These are phyloP conservation scores for Flaveria linearis DNA, from an alignment of 129 eudicot genomes.

Conservation along the genomic window DNA sequence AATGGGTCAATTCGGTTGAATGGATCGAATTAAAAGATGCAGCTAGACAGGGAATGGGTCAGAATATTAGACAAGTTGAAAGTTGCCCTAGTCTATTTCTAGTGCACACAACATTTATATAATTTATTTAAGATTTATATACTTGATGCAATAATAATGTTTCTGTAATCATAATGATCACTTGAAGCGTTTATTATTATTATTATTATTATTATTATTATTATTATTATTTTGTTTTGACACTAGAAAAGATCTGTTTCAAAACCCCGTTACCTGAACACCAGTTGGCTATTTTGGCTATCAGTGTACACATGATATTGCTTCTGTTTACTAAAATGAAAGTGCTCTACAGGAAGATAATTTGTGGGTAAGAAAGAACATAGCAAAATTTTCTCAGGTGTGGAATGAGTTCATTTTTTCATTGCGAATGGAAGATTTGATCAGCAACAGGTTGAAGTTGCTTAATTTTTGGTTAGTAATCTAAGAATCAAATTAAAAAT, in stretches of 20 bases:
- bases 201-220: neutral
- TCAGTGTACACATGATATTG: conserved; percentile 19
- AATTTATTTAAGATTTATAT: neutral
- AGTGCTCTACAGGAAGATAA: conserved; percentile 49
- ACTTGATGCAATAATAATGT: neutral
- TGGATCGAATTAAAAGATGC: neutral
- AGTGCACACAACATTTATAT: conserved; percentile 1
- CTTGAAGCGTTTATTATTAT: neutral
- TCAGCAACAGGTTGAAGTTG: conserved; percentile 63
- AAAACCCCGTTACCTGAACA: neutral
- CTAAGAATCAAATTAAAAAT: neutral
- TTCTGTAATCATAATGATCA: conserved; percentile 2
- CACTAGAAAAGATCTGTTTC: neutral
- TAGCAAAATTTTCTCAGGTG: conserved; percentile 93
- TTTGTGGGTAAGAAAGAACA: conserved; percentile 52
- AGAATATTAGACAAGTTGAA: neutral
- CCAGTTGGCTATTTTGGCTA: conserved; percentile 1
- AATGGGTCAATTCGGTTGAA: conserved; percentile 6
- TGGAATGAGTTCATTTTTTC: conserved; percentile 97
- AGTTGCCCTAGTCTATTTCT: neutral
- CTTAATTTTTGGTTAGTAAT: conserved; percentile 15
- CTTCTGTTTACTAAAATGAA: conserved; percentile 27
- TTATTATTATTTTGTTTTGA: neutral
- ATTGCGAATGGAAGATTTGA: conserved; percentile 88
- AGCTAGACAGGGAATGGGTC: neutral